Percentiles rank a stretch among this genome's conserved stretches.
Conservation (phyloP, 768 basidiomycete species). For the Termitomyces sp. region DNA sequence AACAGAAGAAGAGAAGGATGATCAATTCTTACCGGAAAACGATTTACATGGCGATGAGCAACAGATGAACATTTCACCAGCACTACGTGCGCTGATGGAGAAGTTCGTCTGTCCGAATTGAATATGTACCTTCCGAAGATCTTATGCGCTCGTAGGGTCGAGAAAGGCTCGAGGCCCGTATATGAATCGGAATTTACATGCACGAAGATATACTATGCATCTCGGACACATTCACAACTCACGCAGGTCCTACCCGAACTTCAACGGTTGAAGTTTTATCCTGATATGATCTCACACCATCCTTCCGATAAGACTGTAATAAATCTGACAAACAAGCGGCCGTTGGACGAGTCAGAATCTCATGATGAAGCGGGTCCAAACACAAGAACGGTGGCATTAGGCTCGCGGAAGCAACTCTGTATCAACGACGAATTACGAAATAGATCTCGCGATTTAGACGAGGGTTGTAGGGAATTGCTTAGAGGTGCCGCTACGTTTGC, state of each 20-base stretch:
- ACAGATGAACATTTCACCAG: conserved; percentile 64
- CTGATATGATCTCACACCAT: conserved; percentile 23
- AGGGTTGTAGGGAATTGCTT: conserved; percentile 78
- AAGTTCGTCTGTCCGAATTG: conserved; percentile 50
- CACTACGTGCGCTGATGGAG: conserved; percentile 72
- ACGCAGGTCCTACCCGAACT: conserved; percentile 88
- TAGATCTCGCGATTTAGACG: conserved; percentile 70
- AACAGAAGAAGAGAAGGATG: conserved; percentile 46
- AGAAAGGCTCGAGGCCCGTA: conserved; percentile 22
- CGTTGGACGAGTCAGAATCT: conserved; percentile 21
- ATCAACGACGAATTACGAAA: conserved; percentile 76
- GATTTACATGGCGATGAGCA: conserved; percentile 33
- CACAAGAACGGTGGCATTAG: conserved; percentile 75
- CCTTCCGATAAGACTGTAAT: conserved; percentile 9
- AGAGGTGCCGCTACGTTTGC: conserved; percentile 39
- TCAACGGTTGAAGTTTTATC: conserved; percentile 53
- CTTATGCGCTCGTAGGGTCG: conserved; percentile 21
- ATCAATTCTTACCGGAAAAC: conserved; percentile 64
- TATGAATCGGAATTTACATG: conserved; percentile 48
- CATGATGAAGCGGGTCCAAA: conserved; percentile 14
- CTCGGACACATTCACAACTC: conserved; percentile 93
- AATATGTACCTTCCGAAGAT: background rate
- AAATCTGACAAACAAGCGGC: conserved; percentile 15
- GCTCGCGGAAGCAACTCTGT: conserved; percentile 87
- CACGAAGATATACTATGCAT: conserved; percentile 89